These are phyloP conservation scores for Pichia gijzeniarum DNA, from an alignment of 805 yeast species.

Conservation along the genomic window DNA sequence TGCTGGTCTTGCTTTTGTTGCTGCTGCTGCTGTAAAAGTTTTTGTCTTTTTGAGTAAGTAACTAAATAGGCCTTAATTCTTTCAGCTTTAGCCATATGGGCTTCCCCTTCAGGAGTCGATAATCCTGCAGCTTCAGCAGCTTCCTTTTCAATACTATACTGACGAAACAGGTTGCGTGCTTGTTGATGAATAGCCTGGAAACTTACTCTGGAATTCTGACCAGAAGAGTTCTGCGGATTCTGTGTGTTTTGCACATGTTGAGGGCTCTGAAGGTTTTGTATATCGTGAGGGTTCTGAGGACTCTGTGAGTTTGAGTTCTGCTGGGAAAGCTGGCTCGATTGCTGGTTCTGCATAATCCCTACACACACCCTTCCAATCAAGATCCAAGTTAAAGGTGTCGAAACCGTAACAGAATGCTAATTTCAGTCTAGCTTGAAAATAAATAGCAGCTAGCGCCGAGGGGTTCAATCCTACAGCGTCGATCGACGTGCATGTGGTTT, in stretches of 20 bases:
- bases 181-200: constrained; percentile 40
- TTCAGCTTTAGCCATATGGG: constrained; percentile 56
- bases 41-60: constrained; percentile 31
- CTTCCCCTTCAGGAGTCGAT: constrained; percentile 54
- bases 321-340: constrained; percentile 3
- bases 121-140: constrained; percentile 59
- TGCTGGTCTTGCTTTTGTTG: constrained; percentile 23
- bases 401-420: no score
- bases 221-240: background rate
- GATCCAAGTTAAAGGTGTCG: no score
- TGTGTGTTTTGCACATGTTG: background rate
- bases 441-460: no score
- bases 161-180: constrained; percentile 53
- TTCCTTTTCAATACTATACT: constrained; percentile 51
- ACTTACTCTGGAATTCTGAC: constrained; percentile 10
- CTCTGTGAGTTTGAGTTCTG: constrained; percentile 7
- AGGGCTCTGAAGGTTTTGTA: constrained; percentile 9
- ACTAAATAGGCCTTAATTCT: constrained; percentile 55
- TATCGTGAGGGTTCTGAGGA: constrained; percentile 5
- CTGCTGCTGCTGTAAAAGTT: constrained; percentile 25
- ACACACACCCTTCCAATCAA: no score
- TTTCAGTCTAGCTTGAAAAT: no score
- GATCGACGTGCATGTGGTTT: no score
- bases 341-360: background rate
- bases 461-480: no score